Conservation (phyloP, 805 yeast genomes). For the Lipomyces starkeyi region DNA sequence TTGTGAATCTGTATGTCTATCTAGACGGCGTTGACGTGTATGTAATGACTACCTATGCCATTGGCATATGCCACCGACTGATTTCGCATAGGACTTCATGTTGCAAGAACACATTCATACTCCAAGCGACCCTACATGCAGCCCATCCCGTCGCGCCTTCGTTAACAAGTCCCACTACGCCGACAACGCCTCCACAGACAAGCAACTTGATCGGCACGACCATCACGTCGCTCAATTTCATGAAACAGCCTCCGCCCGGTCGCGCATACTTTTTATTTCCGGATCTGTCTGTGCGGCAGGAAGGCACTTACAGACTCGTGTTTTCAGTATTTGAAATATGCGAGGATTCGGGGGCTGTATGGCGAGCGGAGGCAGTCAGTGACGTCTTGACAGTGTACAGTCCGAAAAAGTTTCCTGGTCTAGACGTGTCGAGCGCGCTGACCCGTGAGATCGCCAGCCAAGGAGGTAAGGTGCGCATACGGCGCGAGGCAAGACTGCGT, state of each 20-base stretch:
- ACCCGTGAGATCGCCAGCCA: slow-evolving; percentile 44
- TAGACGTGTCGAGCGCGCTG: slow-evolving; percentile 43
- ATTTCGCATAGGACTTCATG: slow-evolving; percentile 22
- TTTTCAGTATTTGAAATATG: slow-evolving; percentile 44
- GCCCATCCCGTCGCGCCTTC: slow-evolving; percentile 10
- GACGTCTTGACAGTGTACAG: slow-evolving; percentile 43
- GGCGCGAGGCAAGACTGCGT: slow-evolving; percentile 41
- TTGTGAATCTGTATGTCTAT: slow-evolving; percentile 38
- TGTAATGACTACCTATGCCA: slow-evolving; percentile 14
- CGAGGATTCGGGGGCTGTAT: slow-evolving; percentile 32
- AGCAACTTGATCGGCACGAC: slow-evolving; percentile 35
- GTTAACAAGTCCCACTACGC: slow-evolving; percentile 7
- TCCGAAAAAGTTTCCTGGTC: slow-evolving; percentile 48
- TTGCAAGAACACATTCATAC: slow-evolving; percentile 40
- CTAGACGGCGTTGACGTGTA: slow-evolving; percentile 34
- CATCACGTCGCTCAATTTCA: slow-evolving; percentile 30
- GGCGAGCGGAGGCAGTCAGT: slow-evolving; percentile 38
- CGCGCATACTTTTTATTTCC: slow-evolving; percentile 44
- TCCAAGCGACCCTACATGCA: slow-evolving; percentile 37
- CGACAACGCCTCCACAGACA: slow-evolving; percentile 28
- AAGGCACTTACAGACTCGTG: slow-evolving; percentile 44
- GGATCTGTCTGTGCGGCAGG: slow-evolving; percentile 46
- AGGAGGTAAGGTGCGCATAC: slow-evolving; percentile 44
- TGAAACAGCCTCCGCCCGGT: slow-evolving; percentile 42
- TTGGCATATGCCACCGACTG: slow-evolving; percentile 2